Base-by-base conservation (phyloP, 768 basidiomycete genomes). In the Boletellus ananiceps region DNA sequence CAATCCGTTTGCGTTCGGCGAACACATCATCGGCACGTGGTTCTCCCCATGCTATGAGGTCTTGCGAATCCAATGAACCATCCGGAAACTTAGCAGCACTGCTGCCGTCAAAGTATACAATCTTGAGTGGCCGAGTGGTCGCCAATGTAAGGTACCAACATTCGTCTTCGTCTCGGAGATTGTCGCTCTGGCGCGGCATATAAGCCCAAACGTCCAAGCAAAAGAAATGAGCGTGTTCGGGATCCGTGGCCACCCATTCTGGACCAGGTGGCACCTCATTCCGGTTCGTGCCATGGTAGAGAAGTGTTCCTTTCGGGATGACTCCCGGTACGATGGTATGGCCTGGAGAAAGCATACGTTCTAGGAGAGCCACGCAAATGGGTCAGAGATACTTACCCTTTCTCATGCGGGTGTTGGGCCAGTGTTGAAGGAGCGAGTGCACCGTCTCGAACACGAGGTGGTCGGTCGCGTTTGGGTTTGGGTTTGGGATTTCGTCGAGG, bases 361-460 rank as follows among this genome's bases (percentile, higher is more conserved):
- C 5, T 4, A 44, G 31, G 18, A 42, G 7, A 25, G 23, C 21
- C 13, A 27, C 15, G 16, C 4, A 19, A n/a, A 19, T 16, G 19
- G 16, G 5, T 25, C 2, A 11, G 12, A 37, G 21, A 29, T 25
- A 23, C 50, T 13, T 25, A 62, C 70, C 70, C 54, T 70, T 71
- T n/a, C 66, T 65, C 39, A 64, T 66, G 8, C 66, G 60, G 2
- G 69, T 71, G 46, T 72, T 73, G 2, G 71, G 61, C 69, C 69
- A 74, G 29, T 67, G 63, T 38, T 74, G 72, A 9, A 74, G 59
- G 6, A 48, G 40, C 15, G 47, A 48, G 15, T 48, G 33, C 9
- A 29, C 40, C 4, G 47, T 48, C 40, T 48, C 63, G 39, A 74
- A 74, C 15, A 73, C 55, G 38, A 71, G 54, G 44, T 70, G 60